Conservation (phyloP, 106 monocot species). For the Iris macrosiphon region DNA sequence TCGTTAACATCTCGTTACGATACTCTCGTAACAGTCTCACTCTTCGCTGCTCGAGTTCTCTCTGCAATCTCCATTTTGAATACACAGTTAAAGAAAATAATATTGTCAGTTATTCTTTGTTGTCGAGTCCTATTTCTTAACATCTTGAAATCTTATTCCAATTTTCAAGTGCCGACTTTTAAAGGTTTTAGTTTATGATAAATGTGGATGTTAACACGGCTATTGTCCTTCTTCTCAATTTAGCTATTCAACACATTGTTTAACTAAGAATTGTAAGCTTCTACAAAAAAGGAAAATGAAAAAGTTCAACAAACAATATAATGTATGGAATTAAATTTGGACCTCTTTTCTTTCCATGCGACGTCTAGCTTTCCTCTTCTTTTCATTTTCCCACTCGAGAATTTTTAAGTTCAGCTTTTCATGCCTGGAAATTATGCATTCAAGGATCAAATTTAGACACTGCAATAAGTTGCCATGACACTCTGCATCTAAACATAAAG, state of each 20-base stretch:
- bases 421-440: conserved; percentile 23
- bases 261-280: too few relatives aligned
- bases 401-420: conserved; percentile 26
- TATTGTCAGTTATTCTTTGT: too few relatives aligned
- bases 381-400: conserved; percentile 48
- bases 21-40: conserved; percentile 32
- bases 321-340: not conserved
- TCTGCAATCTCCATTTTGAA: conserved; percentile 36
- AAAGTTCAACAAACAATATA: not conserved
- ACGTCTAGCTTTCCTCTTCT: conserved; percentile 36
- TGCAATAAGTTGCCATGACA: not conserved
- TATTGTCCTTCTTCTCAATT: not conserved
- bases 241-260: not conserved
- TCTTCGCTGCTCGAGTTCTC: conserved; percentile 26
- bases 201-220: too few relatives aligned
- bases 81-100: not conserved
- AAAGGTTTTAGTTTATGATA: too few relatives aligned
- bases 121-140: too few relatives aligned
- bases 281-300: too few relatives aligned
- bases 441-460: not conserved
- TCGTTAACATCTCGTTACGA: conserved; percentile 35
- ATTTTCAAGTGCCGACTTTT: too few relatives aligned
- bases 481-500: not conserved
- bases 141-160: too few relatives aligned
- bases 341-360: conserved; percentile 42